Percentiles rank a stretch among this genome's conserved stretches.
Conservation (phyloP, 73 alveolate genomes). For the Tetrahymena malaccensis region DNA sequence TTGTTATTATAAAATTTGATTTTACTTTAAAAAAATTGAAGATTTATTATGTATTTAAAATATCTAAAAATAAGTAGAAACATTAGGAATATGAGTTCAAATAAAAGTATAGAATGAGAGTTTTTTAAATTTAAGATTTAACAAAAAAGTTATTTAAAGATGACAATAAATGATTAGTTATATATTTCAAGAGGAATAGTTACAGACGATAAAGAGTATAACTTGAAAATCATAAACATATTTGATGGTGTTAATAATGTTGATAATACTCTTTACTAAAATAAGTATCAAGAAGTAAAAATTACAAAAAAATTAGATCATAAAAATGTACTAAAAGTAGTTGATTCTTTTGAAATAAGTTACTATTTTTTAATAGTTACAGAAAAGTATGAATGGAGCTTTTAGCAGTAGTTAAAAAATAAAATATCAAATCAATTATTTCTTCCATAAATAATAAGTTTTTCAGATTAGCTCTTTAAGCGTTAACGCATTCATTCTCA, state of each 20-base stretch:
- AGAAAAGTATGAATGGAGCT: not conserved
- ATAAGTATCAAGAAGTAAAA: not conserved
- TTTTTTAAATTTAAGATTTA: not conserved
- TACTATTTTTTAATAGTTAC: not conserved
- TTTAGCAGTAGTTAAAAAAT: not conserved
- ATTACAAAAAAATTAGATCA: not conserved
- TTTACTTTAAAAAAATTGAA: too few species aligned
- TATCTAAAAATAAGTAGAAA: too few species aligned
- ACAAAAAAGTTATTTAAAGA: not conserved
- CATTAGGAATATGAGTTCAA: not conserved
- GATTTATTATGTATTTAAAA: too few species aligned
- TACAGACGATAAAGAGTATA: not conserved
- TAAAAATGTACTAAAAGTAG: not conserved
- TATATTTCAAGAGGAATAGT: not conserved
- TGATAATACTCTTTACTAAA: not conserved
- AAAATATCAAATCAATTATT: not conserved
- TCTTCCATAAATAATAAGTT: not conserved
- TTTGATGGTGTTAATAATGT: not conserved
- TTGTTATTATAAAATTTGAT: too few species aligned
- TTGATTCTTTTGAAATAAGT: not conserved
- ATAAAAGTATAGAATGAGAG: not conserved
- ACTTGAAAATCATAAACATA: not conserved
- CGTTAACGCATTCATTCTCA: not conserved
- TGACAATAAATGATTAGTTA: not conserved
- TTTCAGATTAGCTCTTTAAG: not conserved